Base-by-base conservation (phyloP, 2,329 filamentous ascomycete species). In the Aureobasidium sp. region DNA sequence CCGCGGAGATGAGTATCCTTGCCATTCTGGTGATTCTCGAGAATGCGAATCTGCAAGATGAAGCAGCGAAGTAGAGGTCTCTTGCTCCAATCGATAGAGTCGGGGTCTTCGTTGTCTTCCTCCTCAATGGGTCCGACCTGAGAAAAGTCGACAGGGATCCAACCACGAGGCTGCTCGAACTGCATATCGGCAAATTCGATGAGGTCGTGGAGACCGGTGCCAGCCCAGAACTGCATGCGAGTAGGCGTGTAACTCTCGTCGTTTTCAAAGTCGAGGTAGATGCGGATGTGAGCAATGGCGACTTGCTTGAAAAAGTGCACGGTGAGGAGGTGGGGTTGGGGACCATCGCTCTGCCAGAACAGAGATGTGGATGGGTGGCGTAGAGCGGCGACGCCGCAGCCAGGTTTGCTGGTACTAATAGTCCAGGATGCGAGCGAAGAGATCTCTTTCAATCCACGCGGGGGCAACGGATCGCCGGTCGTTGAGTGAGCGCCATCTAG, bases 231-330 rank as follows among this genome's bases (percentile, higher is more conserved):
- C 51, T 89, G 80, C 70, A 99, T 95, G 69, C 91, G 90, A 1
- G 92, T 97, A 0, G 94, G 94, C 3, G 94, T 99, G 74, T 99
- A 99, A 47, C 89, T 94, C 76, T 99, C 94, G 74, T 99, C 94
- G 60, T 90, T 85, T 65, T 88, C 87, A 74, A 96, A 96, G 76
- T 99, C 92, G 48, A 99, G 86, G 68, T 88, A 92, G 68, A 94
- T 85, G n/a, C 89, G 83, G 57, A 94, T 86, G 31, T 86, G 85
- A 5, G 87, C 85, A 65, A 94, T 91, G 63, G 86, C 87, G 47
- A 92, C 90, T 8, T 89, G 83, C 68, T 91, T 91, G 75, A 91
- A 86, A 74, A 94, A 94, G 75, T 94, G 90, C 44, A 94, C 88
- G 64, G 89, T 93, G 52, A 94, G 81, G 65, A 87, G 84, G 70